Base-by-base conservation (phyloP, 2,329 filamentous ascomycete genomes). In the Penicillium sp. region DNA sequence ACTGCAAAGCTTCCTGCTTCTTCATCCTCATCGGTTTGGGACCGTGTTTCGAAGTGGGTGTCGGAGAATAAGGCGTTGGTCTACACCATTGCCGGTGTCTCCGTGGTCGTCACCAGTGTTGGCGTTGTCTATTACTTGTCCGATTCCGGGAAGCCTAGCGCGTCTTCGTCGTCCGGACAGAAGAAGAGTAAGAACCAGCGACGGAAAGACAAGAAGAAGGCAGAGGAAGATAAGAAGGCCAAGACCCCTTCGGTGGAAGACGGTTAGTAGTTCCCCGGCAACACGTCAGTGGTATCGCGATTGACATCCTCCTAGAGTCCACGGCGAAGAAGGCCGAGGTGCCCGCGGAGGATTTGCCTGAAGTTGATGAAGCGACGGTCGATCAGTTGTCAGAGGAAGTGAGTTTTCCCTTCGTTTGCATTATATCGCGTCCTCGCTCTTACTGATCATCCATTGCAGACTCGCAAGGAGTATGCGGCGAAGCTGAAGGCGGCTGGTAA, bases 401-500 rank as follows among this genome's bases (percentile, higher is more conserved):
- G 57, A 31, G 58, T 51, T 31, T 14, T 9, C 25, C 15, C 30
- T 17, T 16, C 11, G 20, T 1, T 38, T 26, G 13, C 28, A 36
- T 30, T n/a, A 29, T n/a, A 9, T 27, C 14, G 6, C 20, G 27
- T 12, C 37, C 28, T 26, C 23, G 36, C 38, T 13, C 50, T 31
- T 28, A 25, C 43, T 46, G 11, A 41, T 32, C 33, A 37, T 45
- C 12, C 17, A 36, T 44, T 12, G 32, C 64, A 90, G 67, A 80
- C 94, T 63, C 82, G 86, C 51, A 88, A 89, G 63, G 80, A 87
- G 40, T 92, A 85, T 65, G 88, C 92, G 22, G 81, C 80, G 41
- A 93, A 94, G 72, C 73, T 98, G 52, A 98, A 98, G 75, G 86
- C 85, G 45, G 85, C 85, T 17, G 92, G 92, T 44, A 98, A 98